Evolutionary conservation across 176 grass and related monocot species (phyloP), one percentile per base, ranked within the genome.

Genomic region (Oryza brachyantha): DNA sequence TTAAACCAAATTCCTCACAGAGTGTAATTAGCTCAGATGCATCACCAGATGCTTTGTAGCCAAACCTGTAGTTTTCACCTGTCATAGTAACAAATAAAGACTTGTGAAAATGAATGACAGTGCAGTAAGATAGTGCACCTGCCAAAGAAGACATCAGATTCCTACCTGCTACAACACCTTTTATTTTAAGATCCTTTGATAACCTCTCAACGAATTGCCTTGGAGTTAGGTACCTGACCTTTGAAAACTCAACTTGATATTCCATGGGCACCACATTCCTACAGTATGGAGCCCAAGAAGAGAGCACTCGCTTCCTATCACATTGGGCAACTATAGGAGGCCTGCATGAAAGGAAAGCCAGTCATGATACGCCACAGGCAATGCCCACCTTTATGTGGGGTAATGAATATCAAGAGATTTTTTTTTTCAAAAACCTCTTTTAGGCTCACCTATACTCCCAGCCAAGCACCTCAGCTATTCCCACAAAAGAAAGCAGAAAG

Each of bases 61-160:
- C 96, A 79, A 99, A 99, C 86, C 96, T 88, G 43, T 99, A 99
- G 76, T 99, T 99, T 73, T 94, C 90, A 67, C 96, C 96, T 99
- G 78, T 64, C 28, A 90, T 42, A 41, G 66, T 64, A 78, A 86
- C 29, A 70, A 79, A 63, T 13, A 80, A 78, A 75, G 10, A 72
- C 66, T 73, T 64, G 72, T 36, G 61, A 24, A n/a, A 52, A 13
- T 17, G 29, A 22, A 66, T 9, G 64, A n/a, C 31, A 50, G 46
- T 50, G 28, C 61, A 72, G 77, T 45, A 39, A 25, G 37, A 45
- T 14, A 77, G 72, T 64, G 70, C 63, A 76, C 28, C 22, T 68
- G 19, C 52, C 67, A 71, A 38, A 83, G 59, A 77, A 68, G 77
- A 67, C 78, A 52, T 68, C 42, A 81, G 46, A n/a, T 43, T 26